A percentile compares a stretch with the other conserved stretches of the same genome.
Conservation (phyloP, 371 early-diverging fungal genomes). For the Mortierella sp. region DNA sequence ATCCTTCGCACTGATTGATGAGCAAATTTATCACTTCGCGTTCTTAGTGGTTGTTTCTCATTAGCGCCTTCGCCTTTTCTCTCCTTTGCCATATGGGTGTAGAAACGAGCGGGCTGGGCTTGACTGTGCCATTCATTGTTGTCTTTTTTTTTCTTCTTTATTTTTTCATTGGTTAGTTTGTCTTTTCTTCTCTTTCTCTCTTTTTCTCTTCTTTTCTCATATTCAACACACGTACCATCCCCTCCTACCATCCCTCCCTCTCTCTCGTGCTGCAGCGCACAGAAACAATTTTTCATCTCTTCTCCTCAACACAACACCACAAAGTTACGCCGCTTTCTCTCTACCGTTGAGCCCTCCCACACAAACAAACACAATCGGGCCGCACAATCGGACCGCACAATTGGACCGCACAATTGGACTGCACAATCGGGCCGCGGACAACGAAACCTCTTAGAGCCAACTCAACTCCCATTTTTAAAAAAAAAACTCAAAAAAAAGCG, state of each 20-base stretch:
- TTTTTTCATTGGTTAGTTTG: background rate
- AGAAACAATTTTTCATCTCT: background rate
- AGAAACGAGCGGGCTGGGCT: background rate
- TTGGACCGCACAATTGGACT: background rate
- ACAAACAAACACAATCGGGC: background rate
- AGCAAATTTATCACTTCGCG: too few species aligned
- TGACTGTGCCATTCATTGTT: constrained; percentile 7
- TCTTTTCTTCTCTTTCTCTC: background rate
- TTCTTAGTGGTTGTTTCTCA: too few species aligned
- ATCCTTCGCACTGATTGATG: too few species aligned
- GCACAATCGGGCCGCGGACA: background rate
- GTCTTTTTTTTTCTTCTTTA: background rate
- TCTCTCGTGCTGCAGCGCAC: background rate
- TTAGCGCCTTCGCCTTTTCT: background rate
- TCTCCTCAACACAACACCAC: background rate
- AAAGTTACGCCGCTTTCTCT: background rate
- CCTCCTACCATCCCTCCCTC: background rate
- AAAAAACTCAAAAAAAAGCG: background rate
- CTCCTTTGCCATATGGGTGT: background rate
- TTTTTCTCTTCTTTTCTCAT: background rate
- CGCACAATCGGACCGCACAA: background rate
- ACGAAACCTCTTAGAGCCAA: background rate
- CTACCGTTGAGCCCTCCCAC: background rate
- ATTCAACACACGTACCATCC: background rate
- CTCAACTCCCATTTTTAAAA: background rate